Evolutionary conservation across 2,329 filamentous ascomycete genomes (phyloP), one percentile per base, ranked within the genome.

Genomic region (Arthrobotrys entomopaga): DNA sequence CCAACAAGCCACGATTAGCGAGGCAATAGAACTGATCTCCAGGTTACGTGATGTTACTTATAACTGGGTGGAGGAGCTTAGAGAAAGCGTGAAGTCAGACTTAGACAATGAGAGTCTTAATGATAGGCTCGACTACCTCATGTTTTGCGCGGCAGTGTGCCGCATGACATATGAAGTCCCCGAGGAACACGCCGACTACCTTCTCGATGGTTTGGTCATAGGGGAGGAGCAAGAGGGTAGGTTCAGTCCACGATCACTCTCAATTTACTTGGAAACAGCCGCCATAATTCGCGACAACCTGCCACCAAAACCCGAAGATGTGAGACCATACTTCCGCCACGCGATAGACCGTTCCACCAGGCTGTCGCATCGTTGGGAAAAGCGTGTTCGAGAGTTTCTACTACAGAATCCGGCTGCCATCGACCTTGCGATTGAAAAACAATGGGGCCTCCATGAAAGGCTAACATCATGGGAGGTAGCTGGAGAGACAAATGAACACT

Each of bases 361-460:
- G 19, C 15, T 77, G 77, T 49, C 34, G 43, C 4, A 38, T 79
- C 16, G 79, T 79, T 53, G 26, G 49, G 15, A 73, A 19, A 29
- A 19, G 13, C 34, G 59, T 1, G 38, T 80, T 29, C 72, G 74
- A 13, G 10, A 70, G 5, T 52, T 69, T 6, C 77, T 79, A 56
- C 49, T 78, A 20, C 26, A 22, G 19, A 54, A 78, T n/a, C 63
- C 54, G 42, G 13, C 56, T 1, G 76, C 74, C 13, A 77, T 81
- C 6, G 77, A 81, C 53, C 24, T 52, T 16, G 77, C 79, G 7
- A 74, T 81, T 8, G 34, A 61, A 16, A 38, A 60, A 38, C 38
- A 81, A 5, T 81, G 79, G 81, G 38, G 77, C 11, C 77, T 76
- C 3, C 81, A 80, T 69, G 61, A 70, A 19, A 72, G 78, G 2